Percentiles rank a stretch among this genome's conserved stretches.
These are phyloP conservation scores for Ambrosia artemisiifolia DNA, from an alignment of 129 eudicot species.

Conservation along the genomic window DNA sequence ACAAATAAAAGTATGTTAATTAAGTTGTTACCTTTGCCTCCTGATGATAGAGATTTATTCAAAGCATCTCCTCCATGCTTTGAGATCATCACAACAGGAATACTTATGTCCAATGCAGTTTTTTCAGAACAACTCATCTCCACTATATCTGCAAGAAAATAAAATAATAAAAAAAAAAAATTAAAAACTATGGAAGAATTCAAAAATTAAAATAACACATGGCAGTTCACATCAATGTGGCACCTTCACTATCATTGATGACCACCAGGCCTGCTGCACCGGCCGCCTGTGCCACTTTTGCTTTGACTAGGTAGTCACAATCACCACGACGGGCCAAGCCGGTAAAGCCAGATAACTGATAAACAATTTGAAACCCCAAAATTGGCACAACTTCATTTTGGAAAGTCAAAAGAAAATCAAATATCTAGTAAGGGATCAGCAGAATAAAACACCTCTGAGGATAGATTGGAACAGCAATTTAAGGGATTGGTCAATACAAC, in stretches of 20 bases:
- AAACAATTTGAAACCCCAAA: conserved; percentile 11
- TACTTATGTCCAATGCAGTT: conserved; percentile 39
- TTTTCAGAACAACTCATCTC: conserved; percentile 63
- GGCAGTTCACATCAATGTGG: conserved; percentile 10
- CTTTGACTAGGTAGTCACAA: conserved; percentile 69
- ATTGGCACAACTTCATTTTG: background rate
- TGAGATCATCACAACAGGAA: conserved; percentile 64
- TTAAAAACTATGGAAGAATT: background rate
- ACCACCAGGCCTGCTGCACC: conserved; percentile 78
- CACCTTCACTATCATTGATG: conserved; percentile 73
- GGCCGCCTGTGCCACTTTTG: conserved; percentile 71
- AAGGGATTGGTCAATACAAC: conserved; percentile 46
- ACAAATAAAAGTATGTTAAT: background rate
- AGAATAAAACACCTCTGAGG: conserved; percentile 48
- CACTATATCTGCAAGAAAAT: conserved; percentile 45
- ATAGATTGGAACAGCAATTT: conserved; percentile 54
- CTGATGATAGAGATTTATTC: conserved; percentile 43
- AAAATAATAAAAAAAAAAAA: background rate
- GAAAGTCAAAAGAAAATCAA: background rate
- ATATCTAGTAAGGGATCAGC: conserved; percentile 7
- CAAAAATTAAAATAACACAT: conserved; percentile 11
- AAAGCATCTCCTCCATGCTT: conserved; percentile 59
- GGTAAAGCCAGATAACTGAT: conserved; percentile 66
- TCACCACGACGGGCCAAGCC: conserved; percentile 74
- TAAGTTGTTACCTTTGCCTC: conserved; percentile 46